phyloP scores from a whole-genome alignment of 345 rosid species.

The Gossypium raimondii region DNA sequence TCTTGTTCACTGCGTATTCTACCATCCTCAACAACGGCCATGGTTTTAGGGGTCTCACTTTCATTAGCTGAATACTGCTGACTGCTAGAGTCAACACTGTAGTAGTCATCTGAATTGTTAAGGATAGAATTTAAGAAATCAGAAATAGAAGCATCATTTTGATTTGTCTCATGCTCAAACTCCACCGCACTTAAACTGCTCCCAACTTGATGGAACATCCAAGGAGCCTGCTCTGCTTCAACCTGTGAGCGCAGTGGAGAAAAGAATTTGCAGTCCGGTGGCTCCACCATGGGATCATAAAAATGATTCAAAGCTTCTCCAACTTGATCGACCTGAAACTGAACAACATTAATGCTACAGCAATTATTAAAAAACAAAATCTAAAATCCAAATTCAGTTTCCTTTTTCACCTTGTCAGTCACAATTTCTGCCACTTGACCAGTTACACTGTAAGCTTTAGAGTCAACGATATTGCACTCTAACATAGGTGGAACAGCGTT shows the following conservation, averaged over 20 bases:
- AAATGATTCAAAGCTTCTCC: slow-evolving; percentile 27
- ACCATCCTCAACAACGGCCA: slow-evolving; percentile 9
- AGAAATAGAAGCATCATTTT: slow-evolving; percentile 32
- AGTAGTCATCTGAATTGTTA: slow-evolving; percentile 27
- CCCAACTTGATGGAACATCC: slow-evolving; percentile 19
- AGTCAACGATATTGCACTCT: background rate
- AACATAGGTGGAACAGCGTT: background rate
- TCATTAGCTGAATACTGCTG: slow-evolving; percentile 13
- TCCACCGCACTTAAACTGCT: slow-evolving; percentile 19
- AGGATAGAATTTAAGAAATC: slow-evolving; percentile 48
- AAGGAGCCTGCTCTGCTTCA: slow-evolving; percentile 36
- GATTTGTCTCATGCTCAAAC: slow-evolving; percentile 26
- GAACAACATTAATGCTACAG: background rate
- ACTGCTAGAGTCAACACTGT: slow-evolving; percentile 6
- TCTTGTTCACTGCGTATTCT: slow-evolving; percentile 17
- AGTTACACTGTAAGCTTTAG: background rate
- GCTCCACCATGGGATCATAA: slow-evolving; percentile 21
- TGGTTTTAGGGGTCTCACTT: slow-evolving; percentile 13
- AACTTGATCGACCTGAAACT: slow-evolving; percentile 23
- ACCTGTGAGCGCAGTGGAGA: slow-evolving; percentile 41
- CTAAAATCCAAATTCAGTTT: background rate
- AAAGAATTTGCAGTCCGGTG: slow-evolving; percentile 34
- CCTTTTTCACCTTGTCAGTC: background rate
- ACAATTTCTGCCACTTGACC: background rate
- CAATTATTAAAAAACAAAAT: background rate